Evolutionary conservation across 768 basidiomycete genomes (phyloP), one percentile per base, ranked within the genome.

Genomic region (Tricholomella constricta): DNA sequence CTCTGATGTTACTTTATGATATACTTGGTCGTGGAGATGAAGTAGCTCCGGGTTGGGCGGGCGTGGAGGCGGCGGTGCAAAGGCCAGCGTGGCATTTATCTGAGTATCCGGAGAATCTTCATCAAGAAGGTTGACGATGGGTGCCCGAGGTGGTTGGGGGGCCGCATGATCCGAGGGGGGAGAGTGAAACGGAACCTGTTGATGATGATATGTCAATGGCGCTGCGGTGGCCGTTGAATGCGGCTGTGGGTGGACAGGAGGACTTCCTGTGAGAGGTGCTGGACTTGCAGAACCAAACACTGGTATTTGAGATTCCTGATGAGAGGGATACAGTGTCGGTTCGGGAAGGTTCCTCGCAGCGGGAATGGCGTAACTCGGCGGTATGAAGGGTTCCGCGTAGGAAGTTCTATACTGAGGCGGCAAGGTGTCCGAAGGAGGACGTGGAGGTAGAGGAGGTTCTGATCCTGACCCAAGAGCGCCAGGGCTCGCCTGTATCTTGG

Each of bases 21-120:
- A 86, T 36, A 97, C 82, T 61, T 82, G 81, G 11, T 80, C 75
- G 56, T 96, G 92, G 19, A 98, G 77, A 17, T 79, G 82, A 54
- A 97, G 78, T 12, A 97, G 78, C 65, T 96, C 92, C 45, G 93
- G 94, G 71, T 96, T 94, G 4, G 89, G 90, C 17, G 92, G 93
- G 23, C 91, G 86, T 36, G 87, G 88, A 53, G 92, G 92, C 44
- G 82, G 79, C 23, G 70, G 63, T 12, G 63, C 57, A 41, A 52
- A 45, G 53, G 56, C 42, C 44, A 57, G 59, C 31, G 62, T 51
- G 8, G 56, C 61, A 29, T 62, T 64, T 40, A 58, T 44, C 29
- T 62, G 58, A 34, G 59, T 69, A 54, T 67, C 62, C 60, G 65
- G 54, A 59, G 72, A 64, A 59, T 90, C 88, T 51, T 82, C 80